A percentile compares a stretch with the other conserved stretches of the same genome.
Conservation (phyloP, 495 filamentous ascomycete genomes). For the Immersiella caudata region DNA sequence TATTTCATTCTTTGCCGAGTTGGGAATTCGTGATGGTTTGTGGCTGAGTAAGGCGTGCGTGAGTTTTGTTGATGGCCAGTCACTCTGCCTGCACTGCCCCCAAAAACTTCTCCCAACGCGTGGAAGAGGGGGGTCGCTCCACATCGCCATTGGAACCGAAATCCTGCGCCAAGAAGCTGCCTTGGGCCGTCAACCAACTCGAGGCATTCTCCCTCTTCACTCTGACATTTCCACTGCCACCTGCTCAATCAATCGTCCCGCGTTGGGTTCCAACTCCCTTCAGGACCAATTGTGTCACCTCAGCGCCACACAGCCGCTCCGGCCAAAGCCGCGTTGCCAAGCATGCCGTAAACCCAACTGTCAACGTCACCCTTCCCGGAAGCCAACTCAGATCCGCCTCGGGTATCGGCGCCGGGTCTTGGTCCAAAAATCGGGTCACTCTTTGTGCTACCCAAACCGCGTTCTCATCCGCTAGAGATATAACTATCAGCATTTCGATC, state of each 20-base stretch:
- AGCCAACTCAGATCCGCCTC: conserved; percentile 16
- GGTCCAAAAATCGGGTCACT: conserved; percentile 21
- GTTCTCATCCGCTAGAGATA: conserved; percentile 30
- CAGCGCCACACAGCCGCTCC: background rate
- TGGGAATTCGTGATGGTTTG: background rate
- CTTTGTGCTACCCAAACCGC: conserved; percentile 30
- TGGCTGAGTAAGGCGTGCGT: background rate
- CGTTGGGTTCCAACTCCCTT: background rate
- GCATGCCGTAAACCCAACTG: conserved; percentile 14
- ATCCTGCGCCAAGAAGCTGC: background rate
- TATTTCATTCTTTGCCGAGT: background rate
- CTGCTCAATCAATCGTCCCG: background rate
- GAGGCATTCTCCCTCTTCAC: background rate
- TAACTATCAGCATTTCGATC: background rate
- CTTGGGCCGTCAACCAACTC: background rate
- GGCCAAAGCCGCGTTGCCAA: conserved; percentile 1
- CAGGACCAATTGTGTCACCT: background rate
- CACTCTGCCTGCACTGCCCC: background rate
- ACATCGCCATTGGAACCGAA: background rate
- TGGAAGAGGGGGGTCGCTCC: background rate
- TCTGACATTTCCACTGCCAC: background rate
- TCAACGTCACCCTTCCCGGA: conserved; percentile 25
- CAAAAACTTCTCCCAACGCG: background rate
- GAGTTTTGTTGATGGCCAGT: background rate
- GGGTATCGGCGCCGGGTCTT: conserved; percentile 15